Conservation (phyloP, 805 yeast genomes). For the Metschnikowia chrysomelidarum region DNA sequence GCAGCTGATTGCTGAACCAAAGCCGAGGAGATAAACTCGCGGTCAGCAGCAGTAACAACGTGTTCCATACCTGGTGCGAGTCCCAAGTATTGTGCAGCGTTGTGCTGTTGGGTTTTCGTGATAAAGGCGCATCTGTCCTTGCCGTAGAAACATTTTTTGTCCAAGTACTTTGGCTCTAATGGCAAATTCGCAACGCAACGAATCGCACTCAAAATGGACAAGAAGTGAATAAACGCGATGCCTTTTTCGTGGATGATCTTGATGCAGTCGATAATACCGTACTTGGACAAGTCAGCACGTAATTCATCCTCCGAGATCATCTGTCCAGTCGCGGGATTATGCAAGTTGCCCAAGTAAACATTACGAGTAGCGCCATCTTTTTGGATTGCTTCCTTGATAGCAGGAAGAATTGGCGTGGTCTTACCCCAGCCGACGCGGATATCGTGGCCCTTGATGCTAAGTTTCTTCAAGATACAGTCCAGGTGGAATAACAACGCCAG, state of each 20-base stretch:
- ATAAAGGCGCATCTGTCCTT: slow-evolving; percentile 94
- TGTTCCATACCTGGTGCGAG: slow-evolving; percentile 87
- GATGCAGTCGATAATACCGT: slow-evolving; percentile 82
- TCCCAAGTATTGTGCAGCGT: slow-evolving; percentile 93
- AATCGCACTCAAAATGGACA: slow-evolving; percentile 82
- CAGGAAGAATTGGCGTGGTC: slow-evolving; percentile 68
- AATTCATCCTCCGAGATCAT: slow-evolving; percentile 62
- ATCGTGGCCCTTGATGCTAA: slow-evolving; percentile 77
- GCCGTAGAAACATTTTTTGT: slow-evolving; percentile 83
- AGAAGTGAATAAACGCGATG: slow-evolving; percentile 87
- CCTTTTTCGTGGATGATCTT: slow-evolving; percentile 79
- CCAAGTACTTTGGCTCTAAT: slow-evolving; percentile 61
- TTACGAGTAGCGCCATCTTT: slow-evolving; percentile 92
- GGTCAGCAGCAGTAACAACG: slow-evolving; percentile 65
- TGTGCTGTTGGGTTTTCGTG: slow-evolving; percentile 93
- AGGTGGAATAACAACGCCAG: slow-evolving; percentile 90
- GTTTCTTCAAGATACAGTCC: slow-evolving; percentile 82
- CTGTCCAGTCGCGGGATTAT: slow-evolving; percentile 50
- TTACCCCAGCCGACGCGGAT: slow-evolving; percentile 94
- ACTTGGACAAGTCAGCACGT: slow-evolving; percentile 61
- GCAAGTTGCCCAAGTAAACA: slow-evolving; percentile 81
- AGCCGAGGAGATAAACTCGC: slow-evolving; percentile 65
- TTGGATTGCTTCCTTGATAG: slow-evolving; percentile 71
- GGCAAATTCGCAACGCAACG: slow-evolving; percentile 78
- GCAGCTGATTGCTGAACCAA: slow-evolving; percentile 93